Base-by-base conservation (phyloP, 2,329 filamentous ascomycete genomes). In the Leptographium radiaticola region DNA sequence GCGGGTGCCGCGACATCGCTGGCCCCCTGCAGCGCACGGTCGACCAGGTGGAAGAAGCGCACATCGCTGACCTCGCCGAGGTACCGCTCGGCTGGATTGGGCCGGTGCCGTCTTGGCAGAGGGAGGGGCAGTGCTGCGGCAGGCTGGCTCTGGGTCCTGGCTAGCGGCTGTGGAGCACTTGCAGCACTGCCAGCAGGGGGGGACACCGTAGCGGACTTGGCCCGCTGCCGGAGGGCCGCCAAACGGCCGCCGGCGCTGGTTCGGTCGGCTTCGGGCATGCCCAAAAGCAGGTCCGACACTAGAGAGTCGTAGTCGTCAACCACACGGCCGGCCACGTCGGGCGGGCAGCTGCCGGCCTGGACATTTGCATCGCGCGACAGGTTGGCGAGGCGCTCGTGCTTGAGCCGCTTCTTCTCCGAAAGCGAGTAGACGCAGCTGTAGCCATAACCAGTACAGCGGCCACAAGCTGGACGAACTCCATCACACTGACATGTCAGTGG, bases 1-100 rank as follows among this genome's bases (percentile, higher is more conserved):
- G n/a, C n/a, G n/a, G 40, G 18, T n/a, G 36, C 36, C 48, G 12
- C 39, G 13, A 3, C 33, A n/a, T 58, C 55, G 10, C 31, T 42
- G 2, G 54, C 46, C 7, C 57, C 52, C 38, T 59, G 55, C 38
- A 62, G 55, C n/a, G 62, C 55, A 16, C 59, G 59, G 59, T 65
- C 63, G 16, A 68, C 59, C 6, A 64, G 56, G 40, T 69, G 64
- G 57, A 67, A 67, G 53, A 69, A 68, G 39, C 62, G 62, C 25
- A 69, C 63, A 43, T 69, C 67, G 58, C 66, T 68, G n/a, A 65
- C 66, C 51, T 68, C 66, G 39, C 67, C 68, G 1, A 69, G 58
- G 54, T 67, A 69, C 8, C 64, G 63, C 39, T 64, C 59, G 10
- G 55, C 25, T 25, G 25, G 25, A 25, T 3, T 5, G 3, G 25